Conservation (phyloP, 192 early-diverging fungal species). For the Allomyces javanicus region DNA sequence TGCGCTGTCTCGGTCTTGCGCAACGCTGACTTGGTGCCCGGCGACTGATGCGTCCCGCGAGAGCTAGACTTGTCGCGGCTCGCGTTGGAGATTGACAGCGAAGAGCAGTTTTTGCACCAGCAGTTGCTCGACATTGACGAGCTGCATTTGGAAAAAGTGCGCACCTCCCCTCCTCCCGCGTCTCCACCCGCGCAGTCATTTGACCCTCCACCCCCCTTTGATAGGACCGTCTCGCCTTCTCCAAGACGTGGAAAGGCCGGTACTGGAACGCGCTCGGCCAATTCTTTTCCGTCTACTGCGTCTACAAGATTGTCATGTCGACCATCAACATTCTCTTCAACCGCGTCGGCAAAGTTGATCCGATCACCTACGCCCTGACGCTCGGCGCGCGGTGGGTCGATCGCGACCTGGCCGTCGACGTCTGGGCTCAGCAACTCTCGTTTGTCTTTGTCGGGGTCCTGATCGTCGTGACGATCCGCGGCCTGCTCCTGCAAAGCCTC, state of each 20-base stretch:
- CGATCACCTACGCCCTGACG: conserved; percentile 59
- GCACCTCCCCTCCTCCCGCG: not conserved
- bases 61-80: conserved; percentile 3
- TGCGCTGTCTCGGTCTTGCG: too few relatives aligned
- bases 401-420: conserved; percentile 48
- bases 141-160: conserved; percentile 51
- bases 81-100: conserved; percentile 16
- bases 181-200: not conserved
- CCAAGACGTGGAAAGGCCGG: conserved; percentile 55
- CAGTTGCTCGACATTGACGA: conserved; percentile 63
- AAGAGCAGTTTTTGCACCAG: conserved; percentile 44
- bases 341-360: conserved; percentile 53
- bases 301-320: conserved; percentile 69
- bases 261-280: conserved; percentile 64
- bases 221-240: conserved; percentile 28
- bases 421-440: conserved; percentile 80
- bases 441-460: conserved; percentile 80
- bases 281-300: conserved; percentile 72
- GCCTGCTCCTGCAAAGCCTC: conserved; percentile 60
- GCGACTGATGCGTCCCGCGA: too few relatives aligned
- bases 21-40: too few relatives aligned
- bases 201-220: not conserved
- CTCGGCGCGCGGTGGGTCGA: conserved; percentile 43
- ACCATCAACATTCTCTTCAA: conserved; percentile 58
- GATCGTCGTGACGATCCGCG: conserved; percentile 73